These are phyloP conservation scores for Chaetothyriales sp. DNA, from an alignment of 2,329 filamentous ascomycete genomes.

Conservation along the genomic window DNA sequence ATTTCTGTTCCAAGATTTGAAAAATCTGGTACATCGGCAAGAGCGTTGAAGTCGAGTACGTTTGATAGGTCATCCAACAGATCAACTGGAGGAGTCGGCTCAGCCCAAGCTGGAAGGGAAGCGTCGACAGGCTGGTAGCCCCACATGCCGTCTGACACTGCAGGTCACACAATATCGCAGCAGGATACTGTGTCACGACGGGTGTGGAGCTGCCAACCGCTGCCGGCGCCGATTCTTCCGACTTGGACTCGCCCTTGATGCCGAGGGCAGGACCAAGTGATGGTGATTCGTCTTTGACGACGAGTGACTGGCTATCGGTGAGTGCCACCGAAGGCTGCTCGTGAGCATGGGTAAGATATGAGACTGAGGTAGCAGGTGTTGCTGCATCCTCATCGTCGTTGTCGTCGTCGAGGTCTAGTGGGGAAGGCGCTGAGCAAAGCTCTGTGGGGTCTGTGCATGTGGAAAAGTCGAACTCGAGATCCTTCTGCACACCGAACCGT, in stretches of 20 bases:
- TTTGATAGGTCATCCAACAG: conserved; percentile 52
- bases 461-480: conserved; percentile 6
- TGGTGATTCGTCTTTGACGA: conserved; percentile 14
- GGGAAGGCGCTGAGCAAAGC: conserved; percentile 4
- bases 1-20: conserved; percentile 63
- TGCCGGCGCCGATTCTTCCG: conserved; percentile 29
- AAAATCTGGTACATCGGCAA: conserved; percentile 55
- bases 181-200: conserved; percentile 97
- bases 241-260: conserved; percentile 20
- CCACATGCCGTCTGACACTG: conserved; percentile 83
- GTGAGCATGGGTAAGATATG: conserved; percentile 21
- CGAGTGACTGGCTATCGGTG: conserved; percentile 15
- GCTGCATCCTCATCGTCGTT: background rate
- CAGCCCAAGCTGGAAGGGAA: conserved; percentile 26
- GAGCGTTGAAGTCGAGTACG: conserved; percentile 48
- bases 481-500: conserved; percentile 20
- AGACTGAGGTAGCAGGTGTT: conserved; percentile 23
- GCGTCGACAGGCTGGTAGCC: conserved; percentile 34
- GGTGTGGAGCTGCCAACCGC: conserved; percentile 8
- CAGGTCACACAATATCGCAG: conserved; percentile 99
- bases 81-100: conserved; percentile 41
- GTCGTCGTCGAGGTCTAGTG: conserved; percentile 4
- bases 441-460: conserved; percentile 1
- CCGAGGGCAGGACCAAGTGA: conserved; percentile 14
- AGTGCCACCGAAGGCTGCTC: conserved; percentile 22